Conservation (phyloP, 768 basidiomycete species). For the Aureoboletus auriporus region DNA sequence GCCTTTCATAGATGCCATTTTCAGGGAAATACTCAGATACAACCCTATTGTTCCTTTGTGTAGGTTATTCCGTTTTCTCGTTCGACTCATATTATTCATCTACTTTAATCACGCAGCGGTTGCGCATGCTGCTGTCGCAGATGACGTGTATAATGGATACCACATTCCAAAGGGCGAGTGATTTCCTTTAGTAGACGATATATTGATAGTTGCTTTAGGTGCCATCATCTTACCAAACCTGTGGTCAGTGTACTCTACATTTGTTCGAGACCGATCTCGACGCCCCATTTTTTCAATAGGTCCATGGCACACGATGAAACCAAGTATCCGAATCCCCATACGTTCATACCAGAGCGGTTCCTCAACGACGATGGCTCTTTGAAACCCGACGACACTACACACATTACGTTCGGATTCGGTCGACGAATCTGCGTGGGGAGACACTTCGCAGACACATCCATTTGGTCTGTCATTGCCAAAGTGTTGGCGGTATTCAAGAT, state of each 20-base stretch:
- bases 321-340: conserved; percentile 33
- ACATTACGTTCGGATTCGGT: conserved; percentile 15
- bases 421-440: conserved; percentile 19
- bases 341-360: conserved; percentile 36
- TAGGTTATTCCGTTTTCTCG: background rate
- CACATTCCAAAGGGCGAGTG: conserved; percentile 41
- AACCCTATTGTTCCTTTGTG: background rate
- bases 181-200: background rate
- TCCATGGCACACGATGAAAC: conserved; percentile 10
- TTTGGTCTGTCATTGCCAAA: conserved; percentile 9
- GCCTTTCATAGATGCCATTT: background rate
- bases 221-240: background rate
- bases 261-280: background rate
- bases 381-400: background rate
- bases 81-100: too few relatives aligned
- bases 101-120: conserved; percentile 7
- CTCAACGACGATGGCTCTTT: conserved; percentile 20
- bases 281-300: conserved; percentile 1
- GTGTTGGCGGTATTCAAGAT: conserved; percentile 7
- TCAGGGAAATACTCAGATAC: background rate
- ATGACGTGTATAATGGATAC: conserved; percentile 40
- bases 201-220: background rate
- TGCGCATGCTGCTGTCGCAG: conserved; percentile 28
- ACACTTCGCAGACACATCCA: conserved; percentile 8
- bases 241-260: background rate